A percentile compares a stretch with the other conserved stretches of the same genome.
phyloP scores from a whole-genome alignment of 352 stramenopile genomes.

The Pythium guiyangense region DNA sequence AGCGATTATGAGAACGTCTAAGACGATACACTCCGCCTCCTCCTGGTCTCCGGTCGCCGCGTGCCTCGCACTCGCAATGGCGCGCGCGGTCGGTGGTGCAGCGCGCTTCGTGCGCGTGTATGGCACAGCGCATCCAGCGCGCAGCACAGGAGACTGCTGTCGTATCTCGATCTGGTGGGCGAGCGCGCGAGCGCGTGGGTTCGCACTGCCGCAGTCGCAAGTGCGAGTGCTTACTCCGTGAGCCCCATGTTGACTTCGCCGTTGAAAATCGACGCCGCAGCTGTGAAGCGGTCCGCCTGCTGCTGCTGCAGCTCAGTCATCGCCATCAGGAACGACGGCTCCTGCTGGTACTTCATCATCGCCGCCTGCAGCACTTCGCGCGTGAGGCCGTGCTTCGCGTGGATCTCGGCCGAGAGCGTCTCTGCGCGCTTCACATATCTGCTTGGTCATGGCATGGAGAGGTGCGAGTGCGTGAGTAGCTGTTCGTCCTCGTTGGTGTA shows the following conservation, averaged over 20 bases:
- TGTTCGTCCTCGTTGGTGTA: too few relatives aligned
- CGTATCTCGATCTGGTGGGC: background rate
- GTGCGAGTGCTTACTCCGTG: constrained; percentile 52
- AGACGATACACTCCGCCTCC: background rate
- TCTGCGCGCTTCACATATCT: constrained; percentile 87
- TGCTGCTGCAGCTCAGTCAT: constrained; percentile 87
- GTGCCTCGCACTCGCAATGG: background rate
- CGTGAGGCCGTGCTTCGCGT: constrained; percentile 85
- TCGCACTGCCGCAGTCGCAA: too few relatives aligned
- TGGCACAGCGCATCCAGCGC: too few relatives aligned
- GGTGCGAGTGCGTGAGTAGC: background rate
- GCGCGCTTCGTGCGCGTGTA: too few relatives aligned
- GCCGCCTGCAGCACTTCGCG: constrained; percentile 82
- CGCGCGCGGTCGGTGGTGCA: background rate
- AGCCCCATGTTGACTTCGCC: constrained; percentile 89
- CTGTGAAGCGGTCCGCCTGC: constrained; percentile 80
- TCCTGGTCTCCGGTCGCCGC: too few relatives aligned
- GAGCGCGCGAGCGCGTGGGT: too few relatives aligned
- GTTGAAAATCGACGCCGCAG: constrained; percentile 81
- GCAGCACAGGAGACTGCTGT: background rate
- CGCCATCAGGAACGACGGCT: constrained; percentile 80
- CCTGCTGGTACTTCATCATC: constrained; percentile 92
- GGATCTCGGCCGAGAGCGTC: constrained; percentile 79
- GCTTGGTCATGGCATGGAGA: background rate
- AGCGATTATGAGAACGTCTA: constrained; percentile 1